Percentiles rank a stretch among this genome's conserved stretches.
Conservation (phyloP, 2,329 filamentous ascomycete genomes). For the Reticulascus tulasneorum region DNA sequence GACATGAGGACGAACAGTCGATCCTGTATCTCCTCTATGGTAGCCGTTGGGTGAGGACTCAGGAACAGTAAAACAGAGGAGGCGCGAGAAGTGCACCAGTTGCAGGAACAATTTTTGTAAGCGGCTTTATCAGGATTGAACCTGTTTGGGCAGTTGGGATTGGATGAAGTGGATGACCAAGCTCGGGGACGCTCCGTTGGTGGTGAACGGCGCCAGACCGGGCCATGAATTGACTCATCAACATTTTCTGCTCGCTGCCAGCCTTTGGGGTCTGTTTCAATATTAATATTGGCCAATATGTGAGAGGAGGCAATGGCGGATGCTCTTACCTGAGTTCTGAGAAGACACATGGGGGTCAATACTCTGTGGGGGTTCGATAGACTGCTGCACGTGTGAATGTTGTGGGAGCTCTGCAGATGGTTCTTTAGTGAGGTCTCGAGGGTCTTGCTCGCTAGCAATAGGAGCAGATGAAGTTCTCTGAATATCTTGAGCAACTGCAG, state of each 20-base stretch:
- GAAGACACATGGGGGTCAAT: too few relatives aligned
- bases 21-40: not conserved
- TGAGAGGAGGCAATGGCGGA: too few relatives aligned
- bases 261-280: not conserved
- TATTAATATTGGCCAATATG: too few relatives aligned
- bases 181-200: not conserved
- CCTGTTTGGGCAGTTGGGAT: not conserved
- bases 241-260: constrained; percentile 4
- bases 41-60: not conserved
- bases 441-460: too few relatives aligned
- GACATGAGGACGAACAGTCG: constrained; percentile 1
- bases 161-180: not conserved
- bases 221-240: constrained; percentile 7
- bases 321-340: too few relatives aligned
- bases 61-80: constrained; percentile 3
- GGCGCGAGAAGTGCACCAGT: constrained; percentile 23
- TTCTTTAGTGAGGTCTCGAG: too few relatives aligned
- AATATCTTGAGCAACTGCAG: too few relatives aligned
- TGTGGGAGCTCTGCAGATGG: too few relatives aligned
- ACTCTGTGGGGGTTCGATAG: too few relatives aligned
- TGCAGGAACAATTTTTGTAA: constrained; percentile 26
- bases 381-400: too few relatives aligned
- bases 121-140: not conserved
- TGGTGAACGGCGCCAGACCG: constrained; percentile 8
- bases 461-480: too few relatives aligned